These are phyloP conservation scores for Marasmius tenuissimus DNA, from an alignment of 1,284 basidiomycete genomes.

Conservation along the genomic window DNA sequence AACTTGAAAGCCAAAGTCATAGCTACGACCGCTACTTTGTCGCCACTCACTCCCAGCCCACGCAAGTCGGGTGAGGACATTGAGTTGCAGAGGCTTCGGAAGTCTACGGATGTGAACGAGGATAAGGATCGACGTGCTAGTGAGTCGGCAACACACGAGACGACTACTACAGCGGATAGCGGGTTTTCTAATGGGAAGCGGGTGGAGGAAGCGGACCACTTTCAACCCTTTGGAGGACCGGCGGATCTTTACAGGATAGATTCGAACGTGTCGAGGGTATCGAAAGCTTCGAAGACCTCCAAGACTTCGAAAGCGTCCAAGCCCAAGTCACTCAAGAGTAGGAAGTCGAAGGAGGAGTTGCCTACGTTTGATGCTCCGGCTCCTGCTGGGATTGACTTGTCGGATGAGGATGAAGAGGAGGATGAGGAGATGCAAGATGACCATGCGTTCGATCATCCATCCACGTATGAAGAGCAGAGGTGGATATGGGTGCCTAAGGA, in stretches of 20 bases:
- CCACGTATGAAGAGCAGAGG: slow-evolving; percentile 57
- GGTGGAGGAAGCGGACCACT: not conserved
- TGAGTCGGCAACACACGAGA: not conserved
- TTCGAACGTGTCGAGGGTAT: slow-evolving; percentile 15
- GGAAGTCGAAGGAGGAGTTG: not conserved
- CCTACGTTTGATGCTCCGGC: slow-evolving; percentile 22
- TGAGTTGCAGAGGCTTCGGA: not conserved
- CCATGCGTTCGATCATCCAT: slow-evolving; percentile 63
- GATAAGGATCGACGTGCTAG: not conserved
- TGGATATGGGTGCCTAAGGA: slow-evolving; percentile 70
- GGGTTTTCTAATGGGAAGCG: not conserved
- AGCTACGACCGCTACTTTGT: not conserved
- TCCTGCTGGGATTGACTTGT: slow-evolving; percentile 22
- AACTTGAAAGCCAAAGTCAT: slow-evolving; percentile 23
- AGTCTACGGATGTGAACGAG: not conserved
- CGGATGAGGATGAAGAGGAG: slow-evolving; percentile 22
- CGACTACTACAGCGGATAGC: not conserved
- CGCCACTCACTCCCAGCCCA: slow-evolving; percentile 5
- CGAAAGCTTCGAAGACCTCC: slow-evolving; percentile 16
- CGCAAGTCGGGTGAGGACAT: slow-evolving; percentile 5
- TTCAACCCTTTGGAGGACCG: not conserved
- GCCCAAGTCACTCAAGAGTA: not conserved
- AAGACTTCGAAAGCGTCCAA: slow-evolving; percentile 15
- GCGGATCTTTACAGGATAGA: slow-evolving; percentile 14
- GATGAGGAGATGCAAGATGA: slow-evolving; percentile 31